Evolutionary conservation across 176 grass and related monocot species (phyloP).

Genomic region (Saccharum officinarum): DNA sequence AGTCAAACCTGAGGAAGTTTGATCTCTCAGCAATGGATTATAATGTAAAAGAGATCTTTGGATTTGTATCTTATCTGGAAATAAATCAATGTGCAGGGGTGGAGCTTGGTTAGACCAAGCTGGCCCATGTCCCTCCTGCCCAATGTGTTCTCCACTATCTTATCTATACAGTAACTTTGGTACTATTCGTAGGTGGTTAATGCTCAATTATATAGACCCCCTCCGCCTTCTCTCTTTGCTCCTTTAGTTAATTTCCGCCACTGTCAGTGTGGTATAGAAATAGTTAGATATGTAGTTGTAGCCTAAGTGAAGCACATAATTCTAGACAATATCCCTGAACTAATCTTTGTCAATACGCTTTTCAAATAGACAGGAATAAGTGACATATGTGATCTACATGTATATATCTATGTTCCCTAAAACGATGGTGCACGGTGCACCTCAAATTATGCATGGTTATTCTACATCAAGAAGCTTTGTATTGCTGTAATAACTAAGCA

Average conservation of each 20-base stretch:
- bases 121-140: background rate
- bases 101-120: background rate
- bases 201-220: background rate
- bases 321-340: background rate
- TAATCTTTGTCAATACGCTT: background rate
- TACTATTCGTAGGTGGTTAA: background rate
- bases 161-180: background rate
- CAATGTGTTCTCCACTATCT: background rate
- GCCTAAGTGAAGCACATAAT: background rate
- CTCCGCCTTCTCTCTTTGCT: background rate
- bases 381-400: background rate
- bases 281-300: background rate
- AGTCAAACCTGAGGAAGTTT: background rate
- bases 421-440: background rate
- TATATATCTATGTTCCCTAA: background rate
- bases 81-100: background rate
- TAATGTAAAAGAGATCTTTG: background rate
- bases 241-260: background rate
- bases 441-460: background rate
- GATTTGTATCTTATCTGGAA: background rate
- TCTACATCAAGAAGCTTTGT: background rate
- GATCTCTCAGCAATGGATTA: background rate
- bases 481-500: constrained; percentile 23
- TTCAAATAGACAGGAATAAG: constrained; percentile 3
- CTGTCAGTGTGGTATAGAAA: background rate